Conservation (phyloP, 139 green algal species). For the Chlorella sp. region DNA sequence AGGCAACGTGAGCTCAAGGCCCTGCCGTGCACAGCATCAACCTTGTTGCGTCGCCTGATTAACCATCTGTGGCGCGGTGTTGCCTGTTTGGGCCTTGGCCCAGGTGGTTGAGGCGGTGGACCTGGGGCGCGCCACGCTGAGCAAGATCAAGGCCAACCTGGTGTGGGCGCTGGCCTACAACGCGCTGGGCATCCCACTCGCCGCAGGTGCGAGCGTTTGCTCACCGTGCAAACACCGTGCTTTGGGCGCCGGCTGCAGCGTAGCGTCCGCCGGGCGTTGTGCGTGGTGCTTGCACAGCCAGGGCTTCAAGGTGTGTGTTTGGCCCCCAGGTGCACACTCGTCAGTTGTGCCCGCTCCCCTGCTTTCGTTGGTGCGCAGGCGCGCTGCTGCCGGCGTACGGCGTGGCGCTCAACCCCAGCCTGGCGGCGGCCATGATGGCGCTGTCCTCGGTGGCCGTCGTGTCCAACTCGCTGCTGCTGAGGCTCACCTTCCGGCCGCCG, state of each 20-base stretch:
- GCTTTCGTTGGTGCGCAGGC: conserved; percentile 44
- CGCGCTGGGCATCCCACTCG: conserved; percentile 83
- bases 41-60: not conserved
- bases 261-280: too few relatives aligned
- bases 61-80: not conserved
- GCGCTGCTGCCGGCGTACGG: conserved; percentile 69
- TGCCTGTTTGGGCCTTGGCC: not conserved
- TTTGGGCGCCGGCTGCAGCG: too few relatives aligned
- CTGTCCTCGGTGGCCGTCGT: conserved; percentile 85
- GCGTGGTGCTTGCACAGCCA: too few relatives aligned
- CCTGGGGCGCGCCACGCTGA: conserved; percentile 67
- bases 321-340: too few relatives aligned
- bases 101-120: conserved; percentile 75
- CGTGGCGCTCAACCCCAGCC: conserved; percentile 74
- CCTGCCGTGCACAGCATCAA: not conserved
- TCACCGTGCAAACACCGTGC: too few relatives aligned
- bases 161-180: conserved; percentile 94
- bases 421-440: conserved; percentile 87
- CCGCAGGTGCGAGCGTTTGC: conserved; percentile 62
- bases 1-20: conserved; percentile 24
- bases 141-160: conserved; percentile 93
- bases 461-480: conserved; percentile 79
- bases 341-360: too few relatives aligned
- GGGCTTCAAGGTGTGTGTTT: too few relatives aligned
- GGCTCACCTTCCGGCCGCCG: not conserved